Evolutionary conservation across 1,284 basidiomycete genomes (phyloP), one percentile per base, ranked within the genome.

Genomic region (Papiliotrema laurentii): DNA sequence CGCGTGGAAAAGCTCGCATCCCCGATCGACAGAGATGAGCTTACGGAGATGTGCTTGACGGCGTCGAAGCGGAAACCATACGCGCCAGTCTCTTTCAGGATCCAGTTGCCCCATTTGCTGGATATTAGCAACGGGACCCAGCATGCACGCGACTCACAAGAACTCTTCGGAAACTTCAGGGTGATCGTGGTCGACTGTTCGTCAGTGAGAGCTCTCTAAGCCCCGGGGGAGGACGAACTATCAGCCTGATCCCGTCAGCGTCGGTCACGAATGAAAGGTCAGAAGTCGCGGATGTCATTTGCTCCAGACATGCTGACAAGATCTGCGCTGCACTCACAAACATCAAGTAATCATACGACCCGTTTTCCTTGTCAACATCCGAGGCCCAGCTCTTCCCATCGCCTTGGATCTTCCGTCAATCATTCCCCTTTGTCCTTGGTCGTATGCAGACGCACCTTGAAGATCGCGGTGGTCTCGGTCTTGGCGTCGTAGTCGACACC

Each of bases 401-500:
- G 7, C 80, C 81, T 45, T 78, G 75, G 52, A 81, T 80, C 58
- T 66, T 36, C 7, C 18, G 21, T 58, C 56, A 51, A 13, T 48
- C 46, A 50, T 48, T 30, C 25, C 13, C 16, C 21, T 16, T 36
- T 9, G 7, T 19, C 14, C 10, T 16, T 21, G 5, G n/a, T 13
- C 6, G n/a, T 19, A 22, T 14, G 1, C 3, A 11, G 18, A 41
- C 60, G 18, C 34, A 64, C 64, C 53, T 64, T 66, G 63, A 36
- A 93, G 77, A 77, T 86, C 11, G 76, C 83, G 37, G 79, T 81
- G 13, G 80, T 81, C 55, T 77, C 79, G 16, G 81, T 80, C 50
- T 79, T 79, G 18, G 85, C 79, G 68, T 97, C 91, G 79, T 83
- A 96, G 65, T 97, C 93, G 14, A 94, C 77, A 6, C 92, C 92